A percentile compares a stretch with the other conserved stretches of the same genome.
These are phyloP conservation scores for Alternaria arbusti DNA, from an alignment of 2,329 filamentous ascomycete species.

Conservation along the genomic window DNA sequence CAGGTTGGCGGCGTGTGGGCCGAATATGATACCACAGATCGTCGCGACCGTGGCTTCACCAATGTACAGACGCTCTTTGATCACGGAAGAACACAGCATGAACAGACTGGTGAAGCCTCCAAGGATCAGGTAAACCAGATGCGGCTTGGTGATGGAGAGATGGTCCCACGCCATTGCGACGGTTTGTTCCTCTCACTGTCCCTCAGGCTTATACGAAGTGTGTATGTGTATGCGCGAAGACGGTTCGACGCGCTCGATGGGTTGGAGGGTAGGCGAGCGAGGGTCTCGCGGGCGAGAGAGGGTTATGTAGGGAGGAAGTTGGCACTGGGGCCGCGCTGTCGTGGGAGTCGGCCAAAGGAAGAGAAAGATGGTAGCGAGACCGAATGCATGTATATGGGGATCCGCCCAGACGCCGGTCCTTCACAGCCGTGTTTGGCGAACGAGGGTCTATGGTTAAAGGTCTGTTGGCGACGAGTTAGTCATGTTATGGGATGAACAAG, in stretches of 20 bases:
- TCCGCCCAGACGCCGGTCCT: slow-evolving; percentile 60
- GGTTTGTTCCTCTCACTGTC: background rate
- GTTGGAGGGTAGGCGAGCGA: background rate
- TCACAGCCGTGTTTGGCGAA: slow-evolving; percentile 27
- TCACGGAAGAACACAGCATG: slow-evolving; percentile 97
- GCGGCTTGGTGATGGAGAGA: slow-evolving; percentile 86
- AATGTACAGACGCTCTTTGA: slow-evolving; percentile 98
- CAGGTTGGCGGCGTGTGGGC: slow-evolving; percentile 80
- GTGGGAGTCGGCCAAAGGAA: slow-evolving; percentile 23
- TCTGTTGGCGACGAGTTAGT: background rate
- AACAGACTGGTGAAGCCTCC: slow-evolving; percentile 97
- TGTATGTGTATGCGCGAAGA: background rate
- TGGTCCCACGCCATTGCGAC: slow-evolving; percentile 76
- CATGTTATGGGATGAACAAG: background rate
- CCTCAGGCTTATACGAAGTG: slow-evolving; percentile 11
- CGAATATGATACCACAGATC: slow-evolving; percentile 85
- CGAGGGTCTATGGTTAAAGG: slow-evolving; percentile 12
- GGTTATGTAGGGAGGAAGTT: slow-evolving; percentile 36
- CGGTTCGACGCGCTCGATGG: background rate
- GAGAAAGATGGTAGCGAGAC: slow-evolving; percentile 21
- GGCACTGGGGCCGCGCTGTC: slow-evolving; percentile 28
- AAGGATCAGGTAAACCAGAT: slow-evolving; percentile 97
- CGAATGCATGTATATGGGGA: slow-evolving; percentile 54
- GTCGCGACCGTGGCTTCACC: slow-evolving; percentile 96
- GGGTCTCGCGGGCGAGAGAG: background rate